Evolutionary conservation across 2,329 filamentous ascomycete genomes (phyloP).

Genomic region (Thermomyces lanuginosus): DNA sequence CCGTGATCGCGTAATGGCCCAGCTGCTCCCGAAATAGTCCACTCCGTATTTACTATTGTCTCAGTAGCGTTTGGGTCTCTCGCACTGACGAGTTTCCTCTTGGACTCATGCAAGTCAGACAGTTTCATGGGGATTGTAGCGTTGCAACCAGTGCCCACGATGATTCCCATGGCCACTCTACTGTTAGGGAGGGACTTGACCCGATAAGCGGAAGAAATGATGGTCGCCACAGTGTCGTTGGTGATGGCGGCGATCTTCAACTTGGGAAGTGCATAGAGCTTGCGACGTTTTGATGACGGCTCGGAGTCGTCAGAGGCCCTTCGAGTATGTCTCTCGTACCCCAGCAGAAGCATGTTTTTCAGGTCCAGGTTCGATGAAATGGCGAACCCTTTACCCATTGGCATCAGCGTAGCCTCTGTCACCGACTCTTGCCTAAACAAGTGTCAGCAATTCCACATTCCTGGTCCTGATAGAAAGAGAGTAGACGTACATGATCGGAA

Average conservation of each 20-base stretch:
- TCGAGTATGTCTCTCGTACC: conserved; percentile 37
- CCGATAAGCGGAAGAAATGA: conserved; percentile 60
- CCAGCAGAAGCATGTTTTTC: conserved; percentile 37
- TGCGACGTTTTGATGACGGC: conserved; percentile 30
- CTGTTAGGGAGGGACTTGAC: conserved; percentile 45
- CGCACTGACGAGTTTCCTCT: conserved; percentile 37
- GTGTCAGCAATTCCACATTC: background rate
- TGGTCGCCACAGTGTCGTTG: conserved; percentile 65
- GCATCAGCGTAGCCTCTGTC: conserved; percentile 39
- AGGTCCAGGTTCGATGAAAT: conserved; percentile 40
- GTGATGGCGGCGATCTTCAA: conserved; percentile 60
- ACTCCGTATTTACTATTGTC: conserved; percentile 69
- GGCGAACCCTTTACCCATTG: conserved; percentile 43
- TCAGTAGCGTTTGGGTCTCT: conserved; percentile 38
- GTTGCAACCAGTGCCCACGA: conserved; percentile 68
- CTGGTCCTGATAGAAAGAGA: background rate
- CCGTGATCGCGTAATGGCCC: conserved; percentile 42
- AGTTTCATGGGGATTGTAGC: conserved; percentile 59
- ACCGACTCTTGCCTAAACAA: conserved; percentile 33
- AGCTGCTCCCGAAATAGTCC: conserved; percentile 64
- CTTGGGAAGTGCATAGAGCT: conserved; percentile 39
- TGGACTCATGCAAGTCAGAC: conserved; percentile 45
- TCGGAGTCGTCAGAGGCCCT: conserved; percentile 21
- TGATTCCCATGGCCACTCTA: conserved; percentile 60
- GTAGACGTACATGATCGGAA: conserved; percentile 31